Evolutionary conservation across 176 grass and related monocot genomes (phyloP).

Genomic region (barley (Hordeum vulgare)): DNA sequence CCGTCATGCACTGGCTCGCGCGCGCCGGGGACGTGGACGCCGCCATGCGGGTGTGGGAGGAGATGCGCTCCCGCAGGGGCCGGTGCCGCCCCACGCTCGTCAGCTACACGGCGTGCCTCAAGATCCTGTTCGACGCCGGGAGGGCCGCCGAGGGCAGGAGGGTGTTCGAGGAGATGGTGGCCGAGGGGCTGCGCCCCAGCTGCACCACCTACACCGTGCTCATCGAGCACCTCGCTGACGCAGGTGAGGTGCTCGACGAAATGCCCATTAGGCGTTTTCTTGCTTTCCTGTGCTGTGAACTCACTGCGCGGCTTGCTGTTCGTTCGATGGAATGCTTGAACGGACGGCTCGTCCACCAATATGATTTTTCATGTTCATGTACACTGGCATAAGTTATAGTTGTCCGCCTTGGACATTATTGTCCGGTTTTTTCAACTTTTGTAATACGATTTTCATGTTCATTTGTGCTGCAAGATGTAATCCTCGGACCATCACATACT

Average conservation of each 20-base stretch:
- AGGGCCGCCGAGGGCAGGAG: conserved; percentile 24
- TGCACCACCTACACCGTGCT: conserved; percentile 77
- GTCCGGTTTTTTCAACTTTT: not conserved
- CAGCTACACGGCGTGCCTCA: conserved; percentile 66
- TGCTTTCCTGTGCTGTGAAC: not conserved
- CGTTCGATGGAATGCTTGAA: not conserved
- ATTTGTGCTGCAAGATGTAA: not conserved
- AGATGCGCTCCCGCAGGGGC: conserved; percentile 37
- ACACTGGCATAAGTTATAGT: not conserved
- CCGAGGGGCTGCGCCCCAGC: conserved; percentile 46
- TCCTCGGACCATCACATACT: conserved; percentile 11
- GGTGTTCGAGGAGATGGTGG: conserved; percentile 63
- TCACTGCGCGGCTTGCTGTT: not conserved
- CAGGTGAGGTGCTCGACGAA: conserved; percentile 43
- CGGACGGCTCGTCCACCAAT: not conserved
- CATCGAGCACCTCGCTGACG: conserved; percentile 56
- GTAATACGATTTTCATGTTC: not conserved
- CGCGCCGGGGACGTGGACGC: conserved; percentile 46
- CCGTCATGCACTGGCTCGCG: conserved; percentile 62
- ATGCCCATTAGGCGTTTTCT: not conserved
- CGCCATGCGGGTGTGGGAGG: conserved; percentile 54
- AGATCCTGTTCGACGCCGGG: conserved; percentile 58
- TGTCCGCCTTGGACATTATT: not conserved
- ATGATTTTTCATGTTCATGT: not conserved
- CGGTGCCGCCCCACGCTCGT: conserved; percentile 50